Percentiles rank a stretch among this genome's conserved stretches.
These are phyloP conservation scores for Tricholoma sp. DNA, from an alignment of 768 basidiomycete species.

Conservation along the genomic window DNA sequence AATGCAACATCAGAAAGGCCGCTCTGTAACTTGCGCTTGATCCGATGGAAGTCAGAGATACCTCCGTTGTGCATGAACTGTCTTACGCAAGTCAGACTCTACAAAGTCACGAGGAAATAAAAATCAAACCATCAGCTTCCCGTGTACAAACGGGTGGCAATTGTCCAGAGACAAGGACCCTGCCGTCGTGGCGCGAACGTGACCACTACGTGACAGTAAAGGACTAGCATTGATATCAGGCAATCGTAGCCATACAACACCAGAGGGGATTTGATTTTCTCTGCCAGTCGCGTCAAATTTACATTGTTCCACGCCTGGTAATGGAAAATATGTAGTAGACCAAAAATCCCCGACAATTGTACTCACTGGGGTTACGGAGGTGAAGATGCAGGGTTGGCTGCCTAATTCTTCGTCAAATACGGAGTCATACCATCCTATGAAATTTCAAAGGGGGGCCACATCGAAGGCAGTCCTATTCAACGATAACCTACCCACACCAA, in stretches of 20 bases:
- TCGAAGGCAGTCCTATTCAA: background rate
- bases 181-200: constrained; percentile 91
- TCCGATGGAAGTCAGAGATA: constrained; percentile 75
- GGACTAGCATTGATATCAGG: background rate
- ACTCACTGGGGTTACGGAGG: constrained; percentile 84
- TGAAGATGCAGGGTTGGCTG: constrained; percentile 90
- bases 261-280: constrained; percentile 94
- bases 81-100: background rate
- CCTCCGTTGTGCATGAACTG: constrained; percentile 98
- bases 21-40: constrained; percentile 79
- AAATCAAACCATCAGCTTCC: constrained; percentile 77
- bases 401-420: constrained; percentile 79
- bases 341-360: constrained; percentile 1
- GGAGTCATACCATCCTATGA: constrained; percentile 89
- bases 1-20: constrained; percentile 80
- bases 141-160: constrained; percentile 92
- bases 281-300: constrained; percentile 88
- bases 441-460: background rate
- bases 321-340: background rate
- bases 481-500: constrained; percentile 75
- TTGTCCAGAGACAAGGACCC: constrained; percentile 90
- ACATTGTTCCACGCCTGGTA: constrained; percentile 92
- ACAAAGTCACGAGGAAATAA: background rate
- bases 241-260: constrained; percentile 63
- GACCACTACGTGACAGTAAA: constrained; percentile 45